Percentiles rank a stretch among this genome's conserved stretches.
phyloP scores from a whole-genome alignment of 352 stramenopile genomes.

The Globisporangium recalcitrans region DNA sequence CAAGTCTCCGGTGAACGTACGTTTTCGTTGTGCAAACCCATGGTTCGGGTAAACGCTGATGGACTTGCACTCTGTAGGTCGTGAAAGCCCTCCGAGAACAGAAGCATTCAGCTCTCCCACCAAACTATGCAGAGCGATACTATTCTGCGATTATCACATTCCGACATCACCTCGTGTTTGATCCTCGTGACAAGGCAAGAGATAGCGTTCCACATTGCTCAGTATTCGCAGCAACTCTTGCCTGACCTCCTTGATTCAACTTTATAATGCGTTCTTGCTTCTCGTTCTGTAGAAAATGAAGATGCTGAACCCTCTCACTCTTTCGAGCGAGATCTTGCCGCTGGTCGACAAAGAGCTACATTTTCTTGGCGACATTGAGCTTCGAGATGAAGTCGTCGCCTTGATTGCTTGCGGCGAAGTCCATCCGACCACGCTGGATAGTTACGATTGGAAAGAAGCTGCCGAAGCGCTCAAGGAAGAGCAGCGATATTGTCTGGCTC shows the following conservation, averaged over 20 bases:
- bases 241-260: background rate
- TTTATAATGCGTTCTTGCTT: background rate
- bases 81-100: constrained; percentile 43
- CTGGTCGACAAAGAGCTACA: constrained; percentile 45
- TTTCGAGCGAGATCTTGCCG: constrained; percentile 52
- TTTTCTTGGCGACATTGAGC: constrained; percentile 68
- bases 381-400: constrained; percentile 43
- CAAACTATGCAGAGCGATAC: constrained; percentile 41
- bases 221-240: no score
- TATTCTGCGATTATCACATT: constrained; percentile 80
- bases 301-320: constrained; percentile 64
- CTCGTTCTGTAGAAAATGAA: constrained; percentile 46
- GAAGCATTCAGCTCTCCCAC: constrained; percentile 35
- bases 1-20: constrained; percentile 46
- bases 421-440: constrained; percentile 66
- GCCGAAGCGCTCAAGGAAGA: constrained; percentile 19
- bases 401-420: constrained; percentile 57
- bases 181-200: constrained; percentile 57
- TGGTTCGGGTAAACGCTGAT: background rate
- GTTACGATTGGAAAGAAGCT: constrained; percentile 60
- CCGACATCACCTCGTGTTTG: constrained; percentile 85
- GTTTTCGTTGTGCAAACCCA: background rate
- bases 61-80: constrained; percentile 27
- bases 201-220: background rate
- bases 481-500: constrained; percentile 12